phyloP scores from a whole-genome alignment of 805 yeast genomes.

The Priceomyces melissophilus region DNA sequence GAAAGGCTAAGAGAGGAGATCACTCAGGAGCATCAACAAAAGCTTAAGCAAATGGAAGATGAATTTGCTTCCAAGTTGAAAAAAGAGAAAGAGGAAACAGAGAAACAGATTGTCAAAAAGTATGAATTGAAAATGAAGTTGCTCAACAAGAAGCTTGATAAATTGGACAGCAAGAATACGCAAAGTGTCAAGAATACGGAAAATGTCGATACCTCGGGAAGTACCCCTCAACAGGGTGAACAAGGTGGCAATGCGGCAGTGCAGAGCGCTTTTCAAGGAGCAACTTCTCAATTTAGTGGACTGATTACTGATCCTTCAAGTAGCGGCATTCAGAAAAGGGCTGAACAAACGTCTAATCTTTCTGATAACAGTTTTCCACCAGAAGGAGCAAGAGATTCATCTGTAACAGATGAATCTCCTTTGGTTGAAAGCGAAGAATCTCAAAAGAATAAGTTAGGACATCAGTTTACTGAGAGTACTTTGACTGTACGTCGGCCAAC shows the following conservation, averaged over 20 bases:
- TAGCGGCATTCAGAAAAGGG: not conserved
- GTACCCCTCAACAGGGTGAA: no score
- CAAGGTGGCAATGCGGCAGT: no score
- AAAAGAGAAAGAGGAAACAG: slow-evolving; percentile 36
- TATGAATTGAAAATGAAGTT: slow-evolving; percentile 57
- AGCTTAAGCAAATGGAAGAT: slow-evolving; percentile 18
- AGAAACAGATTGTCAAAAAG: slow-evolving; percentile 53
- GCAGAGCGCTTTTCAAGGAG: no score
- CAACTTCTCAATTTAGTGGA: not conserved
- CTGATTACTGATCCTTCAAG: not conserved
- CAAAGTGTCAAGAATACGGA: no score
- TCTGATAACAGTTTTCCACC: not conserved
- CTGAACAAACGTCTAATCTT: not conserved
- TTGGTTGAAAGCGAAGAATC: slow-evolving; percentile 1
- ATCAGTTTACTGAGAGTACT: slow-evolving; percentile 26
- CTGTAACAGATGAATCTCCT: not conserved
- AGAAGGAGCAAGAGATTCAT: not conserved
- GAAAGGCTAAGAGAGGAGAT: slow-evolving; percentile 8
- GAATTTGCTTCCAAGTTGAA: slow-evolving; percentile 17
- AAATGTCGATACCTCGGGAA: no score
- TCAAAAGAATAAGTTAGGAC: slow-evolving; percentile 12
- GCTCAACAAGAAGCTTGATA: slow-evolving; percentile 51
- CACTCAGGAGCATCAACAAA: slow-evolving; percentile 14
- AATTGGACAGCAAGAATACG: slow-evolving; percentile 38
- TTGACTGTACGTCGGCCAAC: slow-evolving; percentile 31